Evolutionary conservation across 257 asterid species (phyloP).

Genomic region (Solanum chilense): DNA sequence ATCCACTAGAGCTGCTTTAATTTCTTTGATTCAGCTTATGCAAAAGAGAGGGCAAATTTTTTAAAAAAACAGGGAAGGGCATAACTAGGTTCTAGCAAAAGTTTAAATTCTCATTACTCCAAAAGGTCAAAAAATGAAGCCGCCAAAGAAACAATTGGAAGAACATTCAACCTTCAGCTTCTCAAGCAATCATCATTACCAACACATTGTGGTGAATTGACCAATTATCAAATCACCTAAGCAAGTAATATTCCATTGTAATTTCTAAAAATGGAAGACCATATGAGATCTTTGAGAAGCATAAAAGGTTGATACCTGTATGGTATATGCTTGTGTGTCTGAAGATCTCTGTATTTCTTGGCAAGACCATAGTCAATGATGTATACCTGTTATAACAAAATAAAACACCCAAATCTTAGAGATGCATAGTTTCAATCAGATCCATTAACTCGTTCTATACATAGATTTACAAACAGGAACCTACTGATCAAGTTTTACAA

Average conservation of each 20-base stretch:
- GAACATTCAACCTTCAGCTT: not conserved
- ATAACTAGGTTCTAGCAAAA: not conserved
- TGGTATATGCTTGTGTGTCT: constrained; percentile 92
- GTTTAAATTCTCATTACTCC: not conserved
- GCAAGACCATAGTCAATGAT: constrained; percentile 95
- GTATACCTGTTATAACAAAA: constrained; percentile 51
- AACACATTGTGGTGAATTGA: not conserved
- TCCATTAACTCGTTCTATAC: not conserved
- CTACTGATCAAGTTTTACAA: not conserved
- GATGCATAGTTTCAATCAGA: not conserved
- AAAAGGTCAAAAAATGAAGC: not conserved
- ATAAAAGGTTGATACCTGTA: constrained; percentile 47
- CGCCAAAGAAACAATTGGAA: not conserved
- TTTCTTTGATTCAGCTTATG: not conserved
- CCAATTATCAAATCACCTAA: not conserved
- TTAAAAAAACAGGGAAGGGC: not conserved
- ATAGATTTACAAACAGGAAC: not conserved
- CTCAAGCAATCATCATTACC: not conserved
- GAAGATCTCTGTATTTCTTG: constrained; percentile 88
- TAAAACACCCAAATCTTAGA: not conserved
- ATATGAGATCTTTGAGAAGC: not conserved
- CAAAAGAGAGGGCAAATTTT: not conserved
- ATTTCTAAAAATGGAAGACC: not conserved
- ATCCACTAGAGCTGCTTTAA: not conserved
- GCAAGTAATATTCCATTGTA: not conserved